Base-by-base conservation (phyloP, 2,329 filamentous ascomycete species). In the Thielaviopsis punctulata region DNA sequence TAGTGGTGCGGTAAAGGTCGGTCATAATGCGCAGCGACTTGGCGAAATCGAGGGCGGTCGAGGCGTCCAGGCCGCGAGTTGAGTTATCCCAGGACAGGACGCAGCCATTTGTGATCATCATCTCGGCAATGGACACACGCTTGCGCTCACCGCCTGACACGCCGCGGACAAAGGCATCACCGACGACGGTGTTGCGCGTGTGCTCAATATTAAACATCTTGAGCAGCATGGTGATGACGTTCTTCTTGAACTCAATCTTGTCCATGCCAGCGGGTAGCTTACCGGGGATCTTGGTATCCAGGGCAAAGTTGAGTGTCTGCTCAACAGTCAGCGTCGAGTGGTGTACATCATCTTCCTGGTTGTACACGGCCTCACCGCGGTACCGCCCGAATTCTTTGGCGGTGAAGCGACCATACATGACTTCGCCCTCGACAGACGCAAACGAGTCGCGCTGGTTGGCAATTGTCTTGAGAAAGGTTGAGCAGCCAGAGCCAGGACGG, bases 141-240 rank as follows among this genome's bases (percentile, higher is more conserved):
- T 87, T 87, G 52, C 83, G 72, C 66, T 90, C 86, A 52, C 82
- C 85, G 56, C 84, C 87, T 45, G 80, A 86, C 0, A 93, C 74
- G 63, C 87, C 88, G 49, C 85, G 80, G 19, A 92, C 75, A 57
- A 90, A 87, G 1, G 79, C 76, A 57, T 92, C 84, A 7, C 89
- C 89, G 23, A 95, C 86, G 25, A 90, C 79, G 0, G 89, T 95
- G 62, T 88, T 77, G 49, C 79, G 76, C 0, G 87, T 93, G 64
- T 95, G 87, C 64, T 89, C 84, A 51, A 95, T 94, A 62, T 90
- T 92, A 72, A 95, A 93, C 84, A 93, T 92, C 61, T 86, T 86
- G 49, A 95, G 71, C 55, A 95, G 72, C 60, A 82, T 77, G 18
- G 78, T 73, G 56, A 89, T 73, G 53, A 93, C 79, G 59, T 80